Conservation (phyloP, 2,329 filamentous ascomycete species). For the Xylariaceae sp. region DNA sequence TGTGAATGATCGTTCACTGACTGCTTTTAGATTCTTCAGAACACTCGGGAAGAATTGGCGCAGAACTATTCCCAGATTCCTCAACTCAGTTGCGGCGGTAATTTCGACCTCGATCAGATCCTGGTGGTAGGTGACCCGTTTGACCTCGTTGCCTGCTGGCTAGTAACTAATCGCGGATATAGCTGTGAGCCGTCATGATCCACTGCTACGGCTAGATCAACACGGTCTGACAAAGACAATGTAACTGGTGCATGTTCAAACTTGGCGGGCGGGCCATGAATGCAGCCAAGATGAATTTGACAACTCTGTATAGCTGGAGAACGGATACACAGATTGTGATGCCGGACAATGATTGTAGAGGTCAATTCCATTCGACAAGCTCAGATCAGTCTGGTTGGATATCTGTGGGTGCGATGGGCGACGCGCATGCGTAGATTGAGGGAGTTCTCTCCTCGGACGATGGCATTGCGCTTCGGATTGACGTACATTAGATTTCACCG, state of each 20-base stretch:
- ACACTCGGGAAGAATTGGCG: slow-evolving; percentile 28
- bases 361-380: neutral
- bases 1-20: neutral
- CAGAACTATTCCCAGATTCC: slow-evolving; percentile 33
- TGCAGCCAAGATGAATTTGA: neutral
- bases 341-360: neutral
- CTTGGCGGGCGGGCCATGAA: neutral
- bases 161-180: neutral
- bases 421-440: neutral
- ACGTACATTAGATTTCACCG: too few relatives aligned
- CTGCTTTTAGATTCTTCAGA: slow-evolving; percentile 26
- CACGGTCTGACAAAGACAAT: neutral
- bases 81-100: slow-evolving; percentile 30
- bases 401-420: neutral
- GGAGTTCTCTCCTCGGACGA: neutral
- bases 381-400: neutral
- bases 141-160: neutral
- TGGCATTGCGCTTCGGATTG: neutral
- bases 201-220: neutral
- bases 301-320: neutral
- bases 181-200: neutral
- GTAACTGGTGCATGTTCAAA: neutral
- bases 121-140: slow-evolving; percentile 20
- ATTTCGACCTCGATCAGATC: slow-evolving; percentile 29
- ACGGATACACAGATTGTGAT: neutral